Evolutionary conservation across 805 yeast species (phyloP), one percentile per base, ranked within the genome.

Genomic region (Yarrowia yakushimensis): DNA sequence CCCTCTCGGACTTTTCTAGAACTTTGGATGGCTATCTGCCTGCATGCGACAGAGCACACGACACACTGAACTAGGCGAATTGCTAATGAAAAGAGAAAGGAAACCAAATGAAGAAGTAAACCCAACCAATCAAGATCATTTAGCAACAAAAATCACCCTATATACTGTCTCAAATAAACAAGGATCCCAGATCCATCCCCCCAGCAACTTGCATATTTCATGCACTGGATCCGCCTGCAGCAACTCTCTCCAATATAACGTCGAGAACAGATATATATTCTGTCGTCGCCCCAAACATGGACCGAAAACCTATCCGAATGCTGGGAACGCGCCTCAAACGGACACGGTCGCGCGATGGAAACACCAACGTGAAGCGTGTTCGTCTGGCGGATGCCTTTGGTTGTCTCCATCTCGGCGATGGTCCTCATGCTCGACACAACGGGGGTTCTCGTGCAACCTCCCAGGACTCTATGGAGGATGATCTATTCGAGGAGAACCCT

Each of bases 221-320:
- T 48, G 57, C 57, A 33, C 52, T 30, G n/a, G n/a, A 48, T 48
- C 55, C 55, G 55, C 39, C 55, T 33, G 39, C 55, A 48, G 55
- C 55, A 48, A 48, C 55, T 48, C 28, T 31, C 39, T 20, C 31
- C 15, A 36, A 20, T 45, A 28, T 25, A 18, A 17, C 52, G 28
- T 18, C 52, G 2, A 22, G 9, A 27, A 45, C 36, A 6, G 18
- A 45, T 45, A 45, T 25, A 42, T 25, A 45, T 45, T 8, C 34
- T 18, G 34, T 20, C 8, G 7, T 13, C 36, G 30, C 52, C 52
- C 17, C 9, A n/a, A 18, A 36, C 33, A 50, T 52, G 59, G 59
- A 52, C 39, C 15, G 39, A 17, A 52, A 52, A 52, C 59, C 59
- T 1, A 30, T 52, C 8, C 42, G 59, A 23, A 52, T 52, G 59